phyloP scores from a whole-genome alignment of 2,329 filamentous ascomycete genomes.

The Moelleriella libera region DNA sequence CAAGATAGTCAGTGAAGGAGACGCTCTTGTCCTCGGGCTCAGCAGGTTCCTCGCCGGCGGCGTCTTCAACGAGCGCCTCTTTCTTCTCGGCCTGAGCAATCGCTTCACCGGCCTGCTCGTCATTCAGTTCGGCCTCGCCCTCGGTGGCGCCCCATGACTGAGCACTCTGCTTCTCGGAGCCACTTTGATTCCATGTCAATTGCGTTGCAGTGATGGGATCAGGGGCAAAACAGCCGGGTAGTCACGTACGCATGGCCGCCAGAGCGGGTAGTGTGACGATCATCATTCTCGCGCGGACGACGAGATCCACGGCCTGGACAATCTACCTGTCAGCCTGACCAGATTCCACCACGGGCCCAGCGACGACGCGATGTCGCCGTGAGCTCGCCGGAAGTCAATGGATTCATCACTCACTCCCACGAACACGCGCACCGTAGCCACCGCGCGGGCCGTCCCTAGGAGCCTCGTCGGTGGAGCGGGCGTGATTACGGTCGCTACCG shows the following conservation, averaged over 20 bases:
- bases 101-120: conserved; percentile 81
- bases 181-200: conserved; percentile 30
- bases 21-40: conserved; percentile 77
- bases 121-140: conserved; percentile 72
- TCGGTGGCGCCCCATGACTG: conserved; percentile 80
- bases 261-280: conserved; percentile 35
- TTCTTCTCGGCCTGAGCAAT: conserved; percentile 79
- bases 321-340: not conserved
- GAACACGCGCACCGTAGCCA: conserved; percentile 48
- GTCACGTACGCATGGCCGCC: conserved; percentile 29
- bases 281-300: conserved; percentile 37
- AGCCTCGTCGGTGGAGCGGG: conserved; percentile 60
- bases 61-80: conserved; percentile 43
- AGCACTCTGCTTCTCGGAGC: conserved; percentile 74
- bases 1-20: conserved; percentile 81
- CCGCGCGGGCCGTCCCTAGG: conserved; percentile 41
- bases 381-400: not conserved
- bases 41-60: conserved; percentile 28
- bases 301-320: conserved; percentile 37
- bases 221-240: not conserved
- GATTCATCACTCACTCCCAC: conserved; percentile 33
- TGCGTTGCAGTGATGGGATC: not conserved
- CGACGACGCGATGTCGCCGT: not conserved
- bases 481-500: conserved; percentile 70
- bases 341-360: too few species aligned